phyloP scores from a whole-genome alignment of 805 yeast genomes.

The Diddensiella santjacobensis region DNA sequence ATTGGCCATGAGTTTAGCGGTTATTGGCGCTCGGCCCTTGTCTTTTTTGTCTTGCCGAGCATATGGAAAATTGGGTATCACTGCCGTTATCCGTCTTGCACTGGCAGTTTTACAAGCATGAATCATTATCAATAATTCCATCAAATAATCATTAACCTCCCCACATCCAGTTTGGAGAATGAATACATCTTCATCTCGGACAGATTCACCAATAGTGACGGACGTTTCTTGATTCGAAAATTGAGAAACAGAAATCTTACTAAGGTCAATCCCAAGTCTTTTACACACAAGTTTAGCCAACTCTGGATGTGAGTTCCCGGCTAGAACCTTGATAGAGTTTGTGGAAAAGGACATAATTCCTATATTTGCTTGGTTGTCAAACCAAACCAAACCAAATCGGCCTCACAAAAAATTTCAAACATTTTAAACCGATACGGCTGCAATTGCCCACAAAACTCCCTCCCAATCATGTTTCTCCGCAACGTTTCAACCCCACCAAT shows the following conservation, averaged over 20 bases:
- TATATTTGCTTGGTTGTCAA: not conserved
- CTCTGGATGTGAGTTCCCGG: constrained; percentile 82
- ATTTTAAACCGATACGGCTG: too few species aligned
- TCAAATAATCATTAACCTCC: constrained; percentile 74
- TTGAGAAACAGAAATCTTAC: constrained; percentile 77
- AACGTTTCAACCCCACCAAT: too few species aligned
- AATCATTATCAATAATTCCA: constrained; percentile 85
- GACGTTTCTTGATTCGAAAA: constrained; percentile 87
- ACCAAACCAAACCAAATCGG: not conserved
- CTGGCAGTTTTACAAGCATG: constrained; percentile 96
- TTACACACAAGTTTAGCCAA: constrained; percentile 69
- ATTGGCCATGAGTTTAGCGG: constrained; percentile 91
- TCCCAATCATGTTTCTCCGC: too few species aligned
- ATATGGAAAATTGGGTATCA: constrained; percentile 92
- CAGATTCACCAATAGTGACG: constrained; percentile 80
- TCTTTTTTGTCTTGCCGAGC: constrained; percentile 98
- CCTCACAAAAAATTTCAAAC: too few species aligned
- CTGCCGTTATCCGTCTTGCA: constrained; percentile 90
- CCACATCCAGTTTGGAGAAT: constrained; percentile 85
- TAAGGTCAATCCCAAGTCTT: constrained; percentile 58
- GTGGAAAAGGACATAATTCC: constrained; percentile 22
- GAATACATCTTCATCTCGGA: constrained; percentile 86
- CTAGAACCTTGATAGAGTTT: constrained; percentile 54
- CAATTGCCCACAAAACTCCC: too few species aligned
- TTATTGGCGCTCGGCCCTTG: constrained; percentile 92